Evolutionary conservation across 306 rosid genomes (phyloP), one percentile per base, ranked within the genome.

Genomic region (Clitoria ternatea): DNA sequence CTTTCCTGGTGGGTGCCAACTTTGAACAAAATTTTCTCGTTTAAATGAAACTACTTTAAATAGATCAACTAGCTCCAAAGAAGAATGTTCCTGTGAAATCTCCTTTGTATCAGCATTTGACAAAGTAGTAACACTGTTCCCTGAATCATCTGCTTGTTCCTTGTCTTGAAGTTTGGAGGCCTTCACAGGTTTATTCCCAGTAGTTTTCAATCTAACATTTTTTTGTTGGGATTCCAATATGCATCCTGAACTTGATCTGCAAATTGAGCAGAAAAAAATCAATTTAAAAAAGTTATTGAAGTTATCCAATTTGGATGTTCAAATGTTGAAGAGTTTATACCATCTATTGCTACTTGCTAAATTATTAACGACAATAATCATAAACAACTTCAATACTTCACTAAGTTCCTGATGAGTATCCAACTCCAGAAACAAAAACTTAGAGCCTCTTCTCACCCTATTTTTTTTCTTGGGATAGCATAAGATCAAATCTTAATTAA

Each of bases 161-260:
- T 77, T 76, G 83, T 37, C 75, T 56, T 79, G 48, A 50, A 69
- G 27, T 67, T 74, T 76, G 19, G 87, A 40, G 49, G 74, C 70
- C 42, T 82, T 84, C 19, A 66, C 79, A 14, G 66, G 72, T 27
- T 69, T 72, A 79, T 80, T 83, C 36, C 17, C 75, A 39, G 80
- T 39, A 69, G 78, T 73, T 52, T 80, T 76, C 71, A 69, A 39
- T 66, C 66, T 93, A 53, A 52, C 72, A 19, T 69, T 23, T 69
- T 79, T 91, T 69, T n/a, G n/a, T 82, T 83, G 71, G 87, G 86
- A 69, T 87, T 86, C 91, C 92, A 86, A 71, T 88, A 43, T 37
- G 92, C 96, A 70, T 90, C 97, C 49, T 74, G 61, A 73, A 94
- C 75, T 66, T 88, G 88, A 79, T 87, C 98, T 90, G 74, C 76